Conservation (phyloP, 2,329 filamentous ascomycete genomes). For the Aspergillus tubingensis region DNA sequence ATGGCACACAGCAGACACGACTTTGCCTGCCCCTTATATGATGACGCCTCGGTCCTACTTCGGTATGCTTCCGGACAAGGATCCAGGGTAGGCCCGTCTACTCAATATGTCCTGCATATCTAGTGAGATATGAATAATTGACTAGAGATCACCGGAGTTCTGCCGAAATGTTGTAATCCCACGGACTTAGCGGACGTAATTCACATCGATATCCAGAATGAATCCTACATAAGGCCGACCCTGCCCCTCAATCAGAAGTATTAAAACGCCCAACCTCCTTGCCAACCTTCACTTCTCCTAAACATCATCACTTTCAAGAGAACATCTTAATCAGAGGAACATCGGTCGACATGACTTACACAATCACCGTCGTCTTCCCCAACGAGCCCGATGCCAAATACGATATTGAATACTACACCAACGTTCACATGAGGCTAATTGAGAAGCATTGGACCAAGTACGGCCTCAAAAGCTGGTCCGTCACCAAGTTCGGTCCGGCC, state of each 20-base stretch:
- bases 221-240: no score
- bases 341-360: not conserved
- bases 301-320: not conserved
- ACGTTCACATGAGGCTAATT: not conserved
- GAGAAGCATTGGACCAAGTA: not conserved
- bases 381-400: not conserved
- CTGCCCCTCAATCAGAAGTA: no score
- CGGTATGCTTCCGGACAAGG: no score
- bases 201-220: no score
- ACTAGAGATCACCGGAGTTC: no score
- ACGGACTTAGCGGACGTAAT: no score
- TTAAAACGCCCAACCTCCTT: no score
- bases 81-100: no score
- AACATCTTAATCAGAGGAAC: not conserved
- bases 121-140: no score
- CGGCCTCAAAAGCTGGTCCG: not conserved
- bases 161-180: no score
- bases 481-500: not conserved
- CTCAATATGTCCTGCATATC: no score
- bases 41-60: no score
- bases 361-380: not conserved
- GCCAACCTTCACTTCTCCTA: not conserved
- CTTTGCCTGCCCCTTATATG: not conserved
- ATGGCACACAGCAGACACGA: not conserved
- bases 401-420: not conserved